These are phyloP conservation scores for Aspergillus haitiensis DNA, from an alignment of 495 filamentous ascomycete genomes.

Conservation along the genomic window DNA sequence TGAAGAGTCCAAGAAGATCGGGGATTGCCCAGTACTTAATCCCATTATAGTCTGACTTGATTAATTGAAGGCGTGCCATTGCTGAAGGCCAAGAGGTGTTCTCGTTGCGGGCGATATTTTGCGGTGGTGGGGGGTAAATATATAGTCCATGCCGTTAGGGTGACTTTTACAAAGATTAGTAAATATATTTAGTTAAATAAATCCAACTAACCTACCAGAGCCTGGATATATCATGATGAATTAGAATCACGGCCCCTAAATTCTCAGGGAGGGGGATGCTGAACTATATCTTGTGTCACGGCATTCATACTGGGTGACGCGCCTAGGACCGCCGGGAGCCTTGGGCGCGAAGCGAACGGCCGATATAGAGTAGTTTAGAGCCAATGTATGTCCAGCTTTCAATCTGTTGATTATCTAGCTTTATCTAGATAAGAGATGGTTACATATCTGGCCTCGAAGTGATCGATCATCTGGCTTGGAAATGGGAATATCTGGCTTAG, in stretches of 20 bases:
- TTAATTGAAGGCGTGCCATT: neutral
- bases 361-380: no score
- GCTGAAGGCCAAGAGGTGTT: conserved; percentile 1
- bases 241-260: neutral
- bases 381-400: no score
- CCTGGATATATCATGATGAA: neutral
- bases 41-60: neutral
- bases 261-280: neutral
- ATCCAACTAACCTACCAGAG: neutral
- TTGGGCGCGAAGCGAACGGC: no score
- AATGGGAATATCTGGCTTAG: no score
- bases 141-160: neutral
- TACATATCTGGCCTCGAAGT: no score
- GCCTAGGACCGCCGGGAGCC: no score
- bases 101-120: conserved; percentile 5
- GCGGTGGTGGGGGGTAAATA: neutral
- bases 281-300: neutral
- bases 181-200: neutral
- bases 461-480: no score
- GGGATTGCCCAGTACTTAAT: conserved; percentile 13
- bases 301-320: no score
- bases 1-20: conserved; percentile 17
- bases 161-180: neutral
- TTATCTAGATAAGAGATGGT: no score
- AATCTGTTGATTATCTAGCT: no score